These are phyloP conservation scores for Amphirosellinia nigrospora DNA, from an alignment of 495 filamentous ascomycete genomes.

Conservation along the genomic window DNA sequence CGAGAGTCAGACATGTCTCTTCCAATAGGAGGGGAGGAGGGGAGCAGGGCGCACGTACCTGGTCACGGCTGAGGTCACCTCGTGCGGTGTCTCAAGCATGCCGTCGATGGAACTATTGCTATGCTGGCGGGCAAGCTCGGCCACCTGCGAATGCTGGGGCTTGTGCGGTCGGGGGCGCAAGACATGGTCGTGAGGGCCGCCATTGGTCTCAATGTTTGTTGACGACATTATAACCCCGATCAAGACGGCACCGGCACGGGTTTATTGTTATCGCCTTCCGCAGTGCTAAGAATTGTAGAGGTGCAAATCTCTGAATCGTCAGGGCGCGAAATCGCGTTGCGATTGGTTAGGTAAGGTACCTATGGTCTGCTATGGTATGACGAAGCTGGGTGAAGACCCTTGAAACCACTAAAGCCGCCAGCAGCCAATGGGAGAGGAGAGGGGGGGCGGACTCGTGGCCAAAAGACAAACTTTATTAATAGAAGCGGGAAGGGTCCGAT, in stretches of 20 bases:
- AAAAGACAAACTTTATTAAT: slow-evolving; percentile 4
- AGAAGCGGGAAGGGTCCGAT: background rate
- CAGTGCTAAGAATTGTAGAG: background rate
- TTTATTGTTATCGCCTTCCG: background rate
- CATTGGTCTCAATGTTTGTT: slow-evolving; percentile 33
- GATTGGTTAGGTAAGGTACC: no score
- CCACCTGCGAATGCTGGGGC: slow-evolving; percentile 49
- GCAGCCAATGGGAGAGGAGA: slow-evolving; percentile 8
- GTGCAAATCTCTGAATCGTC: background rate
- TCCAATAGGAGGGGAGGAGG: background rate
- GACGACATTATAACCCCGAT: slow-evolving; percentile 30
- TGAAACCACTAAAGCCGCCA: background rate
- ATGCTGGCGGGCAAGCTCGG: slow-evolving; percentile 41
- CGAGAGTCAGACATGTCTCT: background rate
- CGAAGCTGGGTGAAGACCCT: background rate
- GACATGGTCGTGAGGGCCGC: slow-evolving; percentile 41
- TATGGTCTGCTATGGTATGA: no score
- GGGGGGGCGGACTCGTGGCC: background rate
- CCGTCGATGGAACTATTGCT: slow-evolving; percentile 43
- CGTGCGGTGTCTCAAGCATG: slow-evolving; percentile 41
- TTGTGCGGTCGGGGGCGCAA: slow-evolving; percentile 52
- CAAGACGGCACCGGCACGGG: background rate
- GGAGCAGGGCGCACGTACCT: slow-evolving; percentile 41
- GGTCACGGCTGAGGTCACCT: slow-evolving; percentile 41
- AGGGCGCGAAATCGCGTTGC: background rate